Evolutionary conservation across 768 basidiomycete genomes (phyloP).

Genomic region (Rhizopogon vesiculosus): DNA sequence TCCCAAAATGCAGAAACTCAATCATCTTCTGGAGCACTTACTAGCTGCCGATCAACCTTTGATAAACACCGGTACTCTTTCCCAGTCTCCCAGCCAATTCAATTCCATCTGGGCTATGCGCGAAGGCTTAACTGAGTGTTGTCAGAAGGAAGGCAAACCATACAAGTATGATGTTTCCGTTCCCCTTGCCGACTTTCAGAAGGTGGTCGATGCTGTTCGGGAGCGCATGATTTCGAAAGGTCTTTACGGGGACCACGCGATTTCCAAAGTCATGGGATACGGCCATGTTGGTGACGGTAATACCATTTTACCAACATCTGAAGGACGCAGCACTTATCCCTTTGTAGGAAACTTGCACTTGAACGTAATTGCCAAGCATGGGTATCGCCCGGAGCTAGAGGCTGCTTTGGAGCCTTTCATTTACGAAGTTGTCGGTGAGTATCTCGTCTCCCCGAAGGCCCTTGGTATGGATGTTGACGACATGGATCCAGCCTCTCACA

Average conservation of each 20-base stretch:
- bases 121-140: slow-evolving; percentile 88
- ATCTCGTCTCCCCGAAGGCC: neutral
- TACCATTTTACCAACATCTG: slow-evolving; percentile 7
- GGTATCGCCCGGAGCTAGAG: slow-evolving; percentile 81
- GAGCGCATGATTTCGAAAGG: slow-evolving; percentile 67
- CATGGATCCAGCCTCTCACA: slow-evolving; percentile 52
- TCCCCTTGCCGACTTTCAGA: slow-evolving; percentile 81
- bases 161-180: slow-evolving; percentile 98
- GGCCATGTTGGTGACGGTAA: slow-evolving; percentile 97
- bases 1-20: slow-evolving; percentile 68
- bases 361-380: slow-evolving; percentile 74
- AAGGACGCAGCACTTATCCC: neutral
- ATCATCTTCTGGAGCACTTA: slow-evolving; percentile 69
- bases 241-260: slow-evolving; percentile 63
- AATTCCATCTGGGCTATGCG: slow-evolving; percentile 87
- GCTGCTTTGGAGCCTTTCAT: slow-evolving; percentile 90
- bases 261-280: slow-evolving; percentile 87
- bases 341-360: slow-evolving; percentile 84
- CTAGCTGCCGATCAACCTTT: slow-evolving; percentile 69
- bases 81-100: slow-evolving; percentile 88
- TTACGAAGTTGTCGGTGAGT: slow-evolving; percentile 82
- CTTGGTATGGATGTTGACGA: neutral
- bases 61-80: slow-evolving; percentile 86
- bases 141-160: slow-evolving; percentile 88
- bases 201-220: slow-evolving; percentile 76